Base-by-base conservation (phyloP, 768 basidiomycete genomes). In the Inosperma sp. region DNA sequence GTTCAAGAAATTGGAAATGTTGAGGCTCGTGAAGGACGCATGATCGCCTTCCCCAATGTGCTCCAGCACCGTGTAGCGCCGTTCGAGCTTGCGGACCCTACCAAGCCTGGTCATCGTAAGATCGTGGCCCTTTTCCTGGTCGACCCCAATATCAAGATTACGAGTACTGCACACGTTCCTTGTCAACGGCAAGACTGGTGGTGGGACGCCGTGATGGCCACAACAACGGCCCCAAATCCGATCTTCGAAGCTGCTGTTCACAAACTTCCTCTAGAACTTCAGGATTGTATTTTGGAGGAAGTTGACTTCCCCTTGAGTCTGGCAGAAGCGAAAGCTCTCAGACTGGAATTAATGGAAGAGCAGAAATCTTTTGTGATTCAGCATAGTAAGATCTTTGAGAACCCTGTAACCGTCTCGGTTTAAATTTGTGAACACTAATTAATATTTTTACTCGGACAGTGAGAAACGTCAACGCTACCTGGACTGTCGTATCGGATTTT, bases 41-140 rank as follows among this genome's bases (percentile, higher is more conserved):
- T 68, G 13, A 52, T 75, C 29, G 67, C 66, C 1, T 75, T 73
- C 56, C 74, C 73, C 2, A 75, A 74, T 53, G 57, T 72, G 48
- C 62, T 70, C 17, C 73, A 73, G 46, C 72, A 76, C 53, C 65
- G 59, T 19, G 69, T 75, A 2, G 50, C 54, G 30, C 65, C 72
- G 13, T 76, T 74, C 59, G 49, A 57, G 35, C 65, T 75, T 14
- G 54, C 48, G 6, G 71, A 76, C 52, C 57, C 58, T 1, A 62
- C 65, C 7, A 70, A 68, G 49, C 70, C 70, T 6, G 75, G 73
- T 5, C 65, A 72, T 49, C 65, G 73, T 39, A 76, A 73, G 58
- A 72, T 76, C 34, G 56, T 76, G 6, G 69, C 68, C 2, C 64
- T 76, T 16, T 73, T 72, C 61, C 68, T 75, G 21, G 65, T 73